Evolutionary conservation across 441 rosid species (phyloP).

Genomic region (Pelargonium fulgidum): DNA sequence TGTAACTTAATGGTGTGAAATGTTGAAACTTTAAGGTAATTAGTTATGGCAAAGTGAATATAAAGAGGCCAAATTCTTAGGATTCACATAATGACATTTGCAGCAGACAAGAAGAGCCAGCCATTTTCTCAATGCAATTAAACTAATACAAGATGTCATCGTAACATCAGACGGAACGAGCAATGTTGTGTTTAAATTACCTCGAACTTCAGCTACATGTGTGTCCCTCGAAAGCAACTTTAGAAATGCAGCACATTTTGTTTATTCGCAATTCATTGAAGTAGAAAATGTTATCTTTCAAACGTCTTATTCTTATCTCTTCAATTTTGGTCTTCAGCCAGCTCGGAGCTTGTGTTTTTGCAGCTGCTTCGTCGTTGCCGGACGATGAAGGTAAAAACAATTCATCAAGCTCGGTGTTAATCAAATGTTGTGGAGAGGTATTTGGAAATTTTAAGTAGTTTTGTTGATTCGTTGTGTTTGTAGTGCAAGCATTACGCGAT

Average conservation of each 20-base stretch:
- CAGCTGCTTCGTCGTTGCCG: background rate
- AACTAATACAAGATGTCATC: background rate
- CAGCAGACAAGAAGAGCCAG: background rate
- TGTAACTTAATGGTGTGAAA: too few relatives aligned
- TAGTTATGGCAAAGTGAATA: too few relatives aligned
- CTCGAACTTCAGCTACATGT: too few relatives aligned
- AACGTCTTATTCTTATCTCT: background rate
- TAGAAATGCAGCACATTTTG: too few relatives aligned
- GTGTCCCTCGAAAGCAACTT: too few relatives aligned
- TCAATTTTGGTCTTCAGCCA: background rate
- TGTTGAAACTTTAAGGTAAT: too few relatives aligned
- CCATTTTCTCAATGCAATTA: too few relatives aligned
- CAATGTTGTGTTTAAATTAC: background rate
- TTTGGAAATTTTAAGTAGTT: too few relatives aligned
- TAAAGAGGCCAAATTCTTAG: background rate
- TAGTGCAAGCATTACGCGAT: background rate
- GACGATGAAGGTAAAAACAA: background rate
- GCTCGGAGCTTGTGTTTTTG: background rate
- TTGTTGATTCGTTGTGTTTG: too few relatives aligned
- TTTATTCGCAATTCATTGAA: too few relatives aligned
- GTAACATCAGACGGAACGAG: background rate
- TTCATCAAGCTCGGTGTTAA: background rate
- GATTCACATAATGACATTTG: background rate
- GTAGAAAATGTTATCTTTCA: background rate
- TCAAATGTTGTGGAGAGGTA: too few relatives aligned